Percentiles rank a stretch among this genome's conserved stretches.
Conservation (phyloP, 495 filamentous ascomycete species). For the Penicillium ochrochloron region DNA sequence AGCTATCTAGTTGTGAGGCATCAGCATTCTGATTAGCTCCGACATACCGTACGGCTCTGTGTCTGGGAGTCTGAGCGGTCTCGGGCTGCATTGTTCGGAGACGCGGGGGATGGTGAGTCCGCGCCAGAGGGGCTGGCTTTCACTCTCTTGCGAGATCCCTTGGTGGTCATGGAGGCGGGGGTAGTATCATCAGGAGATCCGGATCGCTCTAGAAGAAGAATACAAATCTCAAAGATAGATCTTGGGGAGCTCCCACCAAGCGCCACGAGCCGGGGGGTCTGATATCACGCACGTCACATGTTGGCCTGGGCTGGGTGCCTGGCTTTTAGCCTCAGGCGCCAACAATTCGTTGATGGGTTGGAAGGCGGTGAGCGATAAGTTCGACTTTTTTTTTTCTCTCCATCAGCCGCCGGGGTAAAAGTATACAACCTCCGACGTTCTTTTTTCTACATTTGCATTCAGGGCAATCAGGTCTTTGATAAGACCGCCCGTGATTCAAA, state of each 20-base stretch:
- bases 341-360: background rate
- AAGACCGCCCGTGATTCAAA: conserved; percentile 34
- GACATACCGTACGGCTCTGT: conserved; percentile 40
- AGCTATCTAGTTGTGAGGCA: conserved; percentile 16
- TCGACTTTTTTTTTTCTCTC: conserved; percentile 35
- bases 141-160: conserved; percentile 67
- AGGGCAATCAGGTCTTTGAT: conserved; percentile 28
- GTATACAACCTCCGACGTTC: conserved; percentile 30
- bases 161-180: conserved; percentile 44
- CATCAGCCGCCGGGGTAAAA: conserved; percentile 17
- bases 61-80: conserved; percentile 39
- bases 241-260: conserved; percentile 20
- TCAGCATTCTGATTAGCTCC: background rate
- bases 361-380: conserved; percentile 38
- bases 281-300: conserved; percentile 51
- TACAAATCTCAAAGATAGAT: background rate
- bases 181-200: conserved; percentile 37
- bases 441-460: conserved; percentile 20
- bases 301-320: conserved; percentile 20
- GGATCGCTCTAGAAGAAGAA: conserved; percentile 10
- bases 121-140: conserved; percentile 59
- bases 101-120: conserved; percentile 40
- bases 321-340: conserved; percentile 35
- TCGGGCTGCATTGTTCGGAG: conserved; percentile 39
- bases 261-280: conserved; percentile 30